phyloP scores from a whole-genome alignment of 768 basidiomycete genomes.

The Clitopilus hobsonii region DNA sequence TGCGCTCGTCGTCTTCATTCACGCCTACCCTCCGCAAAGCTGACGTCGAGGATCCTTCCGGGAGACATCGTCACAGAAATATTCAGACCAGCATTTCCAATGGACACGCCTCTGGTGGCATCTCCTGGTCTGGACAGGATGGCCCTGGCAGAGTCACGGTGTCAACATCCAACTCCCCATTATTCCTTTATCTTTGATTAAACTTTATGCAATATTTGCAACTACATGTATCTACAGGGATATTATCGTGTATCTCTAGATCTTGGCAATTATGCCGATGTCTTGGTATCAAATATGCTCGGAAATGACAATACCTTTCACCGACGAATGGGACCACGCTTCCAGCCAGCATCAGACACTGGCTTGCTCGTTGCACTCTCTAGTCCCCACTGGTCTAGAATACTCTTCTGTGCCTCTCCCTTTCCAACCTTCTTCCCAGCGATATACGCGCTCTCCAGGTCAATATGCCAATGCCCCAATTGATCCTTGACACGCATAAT shows the following conservation, averaged over 20 bases:
- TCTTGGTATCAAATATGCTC: too few relatives aligned
- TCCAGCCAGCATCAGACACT: constrained; percentile 18
- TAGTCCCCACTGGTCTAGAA: constrained; percentile 24
- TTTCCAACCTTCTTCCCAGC: constrained; percentile 15
- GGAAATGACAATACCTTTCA: too few relatives aligned
- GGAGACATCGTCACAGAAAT: constrained; percentile 15
- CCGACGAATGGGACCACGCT: constrained; percentile 19
- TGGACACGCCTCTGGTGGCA: constrained; percentile 9
- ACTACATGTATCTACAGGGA: background rate
- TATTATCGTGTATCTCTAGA: background rate
- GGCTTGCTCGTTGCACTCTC: constrained; percentile 2
- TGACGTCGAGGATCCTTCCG: constrained; percentile 17
- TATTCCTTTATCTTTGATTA: constrained; percentile 10
- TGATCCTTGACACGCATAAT: constrained; percentile 22
- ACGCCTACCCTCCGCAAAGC: constrained; percentile 4
- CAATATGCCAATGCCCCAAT: constrained; percentile 30
- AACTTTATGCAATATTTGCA: background rate
- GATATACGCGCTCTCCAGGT: constrained; percentile 20
- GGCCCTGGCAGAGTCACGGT: constrained; percentile 11
- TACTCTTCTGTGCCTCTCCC: constrained; percentile 19
- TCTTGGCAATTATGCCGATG: background rate
- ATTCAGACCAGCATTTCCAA: constrained; percentile 3
- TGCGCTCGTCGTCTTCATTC: constrained; percentile 15
- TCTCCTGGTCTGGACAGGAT: constrained; percentile 13
- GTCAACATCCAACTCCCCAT: constrained; percentile 13